Evolutionary conservation across 495 filamentous ascomycete species (phyloP).

Genomic region (Lophium mytilinum): DNA sequence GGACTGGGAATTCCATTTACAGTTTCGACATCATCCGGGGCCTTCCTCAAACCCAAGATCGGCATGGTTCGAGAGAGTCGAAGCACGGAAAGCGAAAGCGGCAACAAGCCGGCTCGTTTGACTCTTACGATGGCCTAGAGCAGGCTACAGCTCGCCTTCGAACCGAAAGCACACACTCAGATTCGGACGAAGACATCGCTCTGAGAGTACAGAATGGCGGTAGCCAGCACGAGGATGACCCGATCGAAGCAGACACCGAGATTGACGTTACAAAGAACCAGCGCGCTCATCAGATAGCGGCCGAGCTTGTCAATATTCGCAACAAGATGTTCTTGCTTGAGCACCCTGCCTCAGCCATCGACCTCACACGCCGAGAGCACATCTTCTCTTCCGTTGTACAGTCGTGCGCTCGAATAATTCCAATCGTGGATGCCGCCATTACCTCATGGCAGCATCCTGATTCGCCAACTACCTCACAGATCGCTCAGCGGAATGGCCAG

Average conservation of each 20-base stretch:
- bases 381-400: constrained; percentile 43
- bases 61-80: constrained; percentile 26
- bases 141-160: constrained; percentile 39
- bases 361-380: constrained; percentile 30
- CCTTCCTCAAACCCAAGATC: constrained; percentile 41
- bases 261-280: constrained; percentile 26
- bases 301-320: constrained; percentile 48
- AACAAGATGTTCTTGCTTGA: constrained; percentile 46
- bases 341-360: constrained; percentile 20
- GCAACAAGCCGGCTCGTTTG: constrained; percentile 38
- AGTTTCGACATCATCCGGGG: constrained; percentile 62
- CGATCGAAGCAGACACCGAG: constrained; percentile 29
- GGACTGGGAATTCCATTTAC: constrained; percentile 70
- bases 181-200: constrained; percentile 32
- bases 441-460: constrained; percentile 53
- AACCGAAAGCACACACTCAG: constrained; percentile 31
- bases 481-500: constrained; percentile 41
- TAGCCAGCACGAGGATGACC: constrained; percentile 52
- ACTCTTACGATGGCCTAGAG: constrained; percentile 38
- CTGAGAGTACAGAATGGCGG: constrained; percentile 55
- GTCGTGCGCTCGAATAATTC: constrained; percentile 42
- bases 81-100: constrained; percentile 52
- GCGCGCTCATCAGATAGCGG: constrained; percentile 42
- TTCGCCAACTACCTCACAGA: constrained; percentile 35
- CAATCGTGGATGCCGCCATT: constrained; percentile 49